Conservation (phyloP, 1,284 basidiomycete species). For the Cutaneotrichosporon cutaneum region DNA sequence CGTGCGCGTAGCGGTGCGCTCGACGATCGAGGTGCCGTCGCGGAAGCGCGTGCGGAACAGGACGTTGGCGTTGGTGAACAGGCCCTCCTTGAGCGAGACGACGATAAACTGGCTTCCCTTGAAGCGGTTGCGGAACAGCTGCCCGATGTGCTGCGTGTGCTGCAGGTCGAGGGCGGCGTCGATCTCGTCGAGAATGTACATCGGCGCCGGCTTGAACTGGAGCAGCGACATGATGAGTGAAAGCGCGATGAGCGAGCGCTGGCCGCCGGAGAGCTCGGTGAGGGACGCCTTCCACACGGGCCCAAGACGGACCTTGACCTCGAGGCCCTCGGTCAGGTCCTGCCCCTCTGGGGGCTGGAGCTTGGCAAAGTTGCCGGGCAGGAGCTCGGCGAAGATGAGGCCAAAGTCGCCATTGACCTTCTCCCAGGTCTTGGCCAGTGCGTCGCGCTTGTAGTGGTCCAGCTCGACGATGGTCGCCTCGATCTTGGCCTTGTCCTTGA, state of each 20-base stretch:
- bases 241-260: constrained; percentile 92
- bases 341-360: constrained; percentile 89
- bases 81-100: constrained; percentile 92
- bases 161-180: constrained; percentile 94
- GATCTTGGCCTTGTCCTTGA: constrained; percentile 95
- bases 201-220: constrained; percentile 98
- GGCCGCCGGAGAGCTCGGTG: constrained; percentile 95
- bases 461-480: constrained; percentile 91
- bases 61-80: constrained; percentile 97
- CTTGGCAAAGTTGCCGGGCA: constrained; percentile 96
- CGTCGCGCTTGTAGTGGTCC: constrained; percentile 90
- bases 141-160: constrained; percentile 95
- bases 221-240: constrained; percentile 97
- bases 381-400: constrained; percentile 88
- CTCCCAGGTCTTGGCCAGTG: constrained; percentile 89
- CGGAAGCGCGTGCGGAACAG: constrained; percentile 88
- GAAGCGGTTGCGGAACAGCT: constrained; percentile 94
- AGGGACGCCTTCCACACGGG: constrained; percentile 96
- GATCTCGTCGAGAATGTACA: constrained; percentile 99
- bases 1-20: constrained; percentile 53
- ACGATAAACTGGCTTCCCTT: constrained; percentile 95
- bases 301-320: constrained; percentile 94
- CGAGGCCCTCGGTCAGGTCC: constrained; percentile 93
- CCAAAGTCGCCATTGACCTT: constrained; percentile 97
- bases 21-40: constrained; percentile 87